A percentile compares a stretch with the other conserved stretches of the same genome.
These are phyloP conservation scores for Cladosporium sp. DNA, from an alignment of 2,329 filamentous ascomycete species.

Conservation along the genomic window DNA sequence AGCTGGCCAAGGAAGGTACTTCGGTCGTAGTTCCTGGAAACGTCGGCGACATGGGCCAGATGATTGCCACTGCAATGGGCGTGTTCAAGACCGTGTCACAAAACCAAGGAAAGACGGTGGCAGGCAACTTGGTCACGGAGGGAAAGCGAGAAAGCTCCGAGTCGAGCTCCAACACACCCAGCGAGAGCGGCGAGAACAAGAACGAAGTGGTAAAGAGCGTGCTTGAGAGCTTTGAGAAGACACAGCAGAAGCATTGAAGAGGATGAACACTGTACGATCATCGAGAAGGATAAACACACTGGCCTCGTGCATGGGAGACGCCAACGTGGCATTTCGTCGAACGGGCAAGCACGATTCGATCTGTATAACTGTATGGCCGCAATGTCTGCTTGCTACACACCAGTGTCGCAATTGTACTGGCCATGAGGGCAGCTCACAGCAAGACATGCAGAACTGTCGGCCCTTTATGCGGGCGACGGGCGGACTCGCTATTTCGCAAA, in stretches of 20 bases:
- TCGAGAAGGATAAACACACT: not conserved
- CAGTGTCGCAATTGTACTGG: no score
- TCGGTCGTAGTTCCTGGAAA: conserved; percentile 95
- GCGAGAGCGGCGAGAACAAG: conserved; percentile 17
- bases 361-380: not conserved
- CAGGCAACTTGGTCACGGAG: conserved; percentile 40
- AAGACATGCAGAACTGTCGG: no score
- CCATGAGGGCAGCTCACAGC: no score
- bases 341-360: not conserved
- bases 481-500: no score
- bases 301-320: not conserved
- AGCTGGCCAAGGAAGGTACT: conserved; percentile 91
- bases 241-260: conserved; percentile 32
- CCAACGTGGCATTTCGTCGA: not conserved
- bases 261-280: not conserved
- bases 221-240: conserved; percentile 37
- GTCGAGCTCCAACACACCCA: conserved; percentile 13
- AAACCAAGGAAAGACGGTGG: conserved; percentile 66
- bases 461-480: no score
- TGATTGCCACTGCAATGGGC: conserved; percentile 94
- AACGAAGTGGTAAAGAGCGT: conserved; percentile 35
- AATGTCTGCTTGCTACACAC: no score
- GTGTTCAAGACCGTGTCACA: conserved; percentile 93
- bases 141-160: conserved; percentile 3
- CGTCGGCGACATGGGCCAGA: conserved; percentile 89